These are phyloP conservation scores for Canavalia gladiata DNA, from an alignment of 306 rosid genomes.

Conservation along the genomic window DNA sequence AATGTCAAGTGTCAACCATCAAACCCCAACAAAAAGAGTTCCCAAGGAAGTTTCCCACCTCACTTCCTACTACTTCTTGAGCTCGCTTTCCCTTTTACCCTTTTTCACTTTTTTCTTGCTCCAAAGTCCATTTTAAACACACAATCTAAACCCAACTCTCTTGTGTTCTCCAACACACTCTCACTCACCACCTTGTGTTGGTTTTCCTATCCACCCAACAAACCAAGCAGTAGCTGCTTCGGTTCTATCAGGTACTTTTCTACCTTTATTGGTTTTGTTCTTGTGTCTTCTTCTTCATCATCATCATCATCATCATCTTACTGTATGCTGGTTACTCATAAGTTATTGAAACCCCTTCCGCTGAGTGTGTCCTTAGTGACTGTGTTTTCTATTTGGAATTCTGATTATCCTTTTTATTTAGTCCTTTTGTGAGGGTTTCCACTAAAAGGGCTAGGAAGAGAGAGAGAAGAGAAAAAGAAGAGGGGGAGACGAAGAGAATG, in stretches of 20 bases:
- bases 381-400: conserved; percentile 12
- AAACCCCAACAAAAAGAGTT: conserved; percentile 60
- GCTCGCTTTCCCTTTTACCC: conserved; percentile 50
- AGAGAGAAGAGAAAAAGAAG: background rate
- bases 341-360: conserved; percentile 31
- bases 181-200: conserved; percentile 11
- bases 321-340: conserved; percentile 6
- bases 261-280: conserved; percentile 25
- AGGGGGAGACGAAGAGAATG: background rate
- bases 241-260: conserved; percentile 60
- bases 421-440: conserved; percentile 34
- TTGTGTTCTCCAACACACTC: conserved; percentile 19
- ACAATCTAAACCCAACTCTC: conserved; percentile 35
- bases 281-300: background rate
- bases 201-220: conserved; percentile 23
- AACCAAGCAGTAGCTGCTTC: conserved; percentile 31
- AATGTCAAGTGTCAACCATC: conserved; percentile 46
- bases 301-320: background rate
- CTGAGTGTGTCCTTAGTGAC: background rate
- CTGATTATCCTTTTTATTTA: background rate
- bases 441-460: conserved; percentile 3
- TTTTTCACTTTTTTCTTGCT: conserved; percentile 51
- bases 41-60: conserved; percentile 76
- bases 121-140: conserved; percentile 47
- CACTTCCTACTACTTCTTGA: conserved; percentile 52